Percentiles rank a stretch among this genome's conserved stretches.
Conservation (phyloP, 106 monocot genomes). For the Ottelia alismoides region DNA sequence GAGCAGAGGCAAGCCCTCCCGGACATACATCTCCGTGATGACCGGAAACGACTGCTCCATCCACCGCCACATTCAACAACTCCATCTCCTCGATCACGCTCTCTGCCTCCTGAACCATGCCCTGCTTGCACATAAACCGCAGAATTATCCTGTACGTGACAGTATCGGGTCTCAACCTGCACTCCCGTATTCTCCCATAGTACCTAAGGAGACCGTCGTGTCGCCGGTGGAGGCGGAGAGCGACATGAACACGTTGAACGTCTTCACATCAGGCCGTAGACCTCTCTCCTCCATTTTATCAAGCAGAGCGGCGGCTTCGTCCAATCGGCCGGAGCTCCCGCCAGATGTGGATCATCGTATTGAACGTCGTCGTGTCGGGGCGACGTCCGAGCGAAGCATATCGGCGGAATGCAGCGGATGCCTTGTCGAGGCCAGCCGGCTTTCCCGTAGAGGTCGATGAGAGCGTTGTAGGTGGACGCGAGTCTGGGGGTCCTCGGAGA, state of each 20-base stretch:
- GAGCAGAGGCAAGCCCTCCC: constrained; percentile 42
- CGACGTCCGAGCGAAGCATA: constrained; percentile 49
- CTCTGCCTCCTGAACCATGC: constrained; percentile 50
- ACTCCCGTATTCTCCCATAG: constrained; percentile 30
- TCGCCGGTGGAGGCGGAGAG: constrained; percentile 29
- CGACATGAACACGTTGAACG: constrained; percentile 76
- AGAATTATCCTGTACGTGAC: constrained; percentile 57
- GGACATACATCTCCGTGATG: constrained; percentile 61
- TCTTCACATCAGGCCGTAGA: constrained; percentile 48
- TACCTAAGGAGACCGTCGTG: constrained; percentile 13
- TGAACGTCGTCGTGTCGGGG: constrained; percentile 68
- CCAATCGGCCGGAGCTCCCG: constrained; percentile 28
- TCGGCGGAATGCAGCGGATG: constrained; percentile 44
- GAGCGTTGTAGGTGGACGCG: constrained; percentile 61
- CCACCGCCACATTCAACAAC: constrained; percentile 14
- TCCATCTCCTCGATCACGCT: constrained; percentile 40
- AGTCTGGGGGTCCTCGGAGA: constrained; percentile 28
- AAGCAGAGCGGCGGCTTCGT: constrained; percentile 56
- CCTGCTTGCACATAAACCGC: constrained; percentile 36
- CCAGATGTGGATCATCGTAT: constrained; percentile 73
- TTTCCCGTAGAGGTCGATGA: constrained; percentile 86
- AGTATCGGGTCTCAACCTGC: constrained; percentile 36
- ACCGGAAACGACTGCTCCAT: constrained; percentile 60
- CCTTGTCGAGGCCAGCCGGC: constrained; percentile 55
- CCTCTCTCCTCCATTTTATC: constrained; percentile 58